These are phyloP conservation scores for Cercophora samala DNA, from an alignment of 495 filamentous ascomycete species.

Conservation along the genomic window DNA sequence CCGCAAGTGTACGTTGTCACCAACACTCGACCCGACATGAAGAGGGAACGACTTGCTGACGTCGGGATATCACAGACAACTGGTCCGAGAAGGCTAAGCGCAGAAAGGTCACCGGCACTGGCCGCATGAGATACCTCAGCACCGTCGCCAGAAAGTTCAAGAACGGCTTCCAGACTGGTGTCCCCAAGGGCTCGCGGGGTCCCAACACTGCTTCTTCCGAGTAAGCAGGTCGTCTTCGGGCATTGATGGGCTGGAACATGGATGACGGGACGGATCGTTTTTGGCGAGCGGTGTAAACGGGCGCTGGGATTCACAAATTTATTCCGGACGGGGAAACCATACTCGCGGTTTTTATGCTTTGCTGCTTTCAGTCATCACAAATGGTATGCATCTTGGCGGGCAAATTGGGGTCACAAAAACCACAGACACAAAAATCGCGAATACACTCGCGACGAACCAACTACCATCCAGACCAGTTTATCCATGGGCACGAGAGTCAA, in stretches of 20 bases:
- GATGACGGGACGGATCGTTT: slow-evolving; percentile 30
- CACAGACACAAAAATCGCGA: not conserved
- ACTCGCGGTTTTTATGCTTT: slow-evolving; percentile 28
- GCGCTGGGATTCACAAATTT: slow-evolving; percentile 14
- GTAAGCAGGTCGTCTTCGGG: slow-evolving; percentile 19
- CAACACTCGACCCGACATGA: slow-evolving; percentile 7
- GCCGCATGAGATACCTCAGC: slow-evolving; percentile 89
- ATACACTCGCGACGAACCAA: not conserved
- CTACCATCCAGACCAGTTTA: not conserved
- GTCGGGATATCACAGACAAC: slow-evolving; percentile 64
- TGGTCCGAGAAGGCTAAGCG: slow-evolving; percentile 99
- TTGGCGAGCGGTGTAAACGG: slow-evolving; percentile 35
- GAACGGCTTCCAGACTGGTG: slow-evolving; percentile 92
- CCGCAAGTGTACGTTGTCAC: slow-evolving; percentile 85
- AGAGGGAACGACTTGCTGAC: slow-evolving; percentile 18
- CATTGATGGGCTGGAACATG: slow-evolving; percentile 24
- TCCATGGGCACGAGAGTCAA: not conserved
- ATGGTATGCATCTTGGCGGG: slow-evolving; percentile 28
- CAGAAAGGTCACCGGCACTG: slow-evolving; percentile 97
- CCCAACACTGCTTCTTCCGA: slow-evolving; percentile 36
- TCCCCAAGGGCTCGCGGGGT: slow-evolving; percentile 80
- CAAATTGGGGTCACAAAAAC: not conserved
- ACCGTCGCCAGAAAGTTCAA: slow-evolving; percentile 83
- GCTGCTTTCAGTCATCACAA: slow-evolving; percentile 20
- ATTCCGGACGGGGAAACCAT: slow-evolving; percentile 24